A percentile compares a stretch with the other conserved stretches of the same genome.
Conservation (phyloP, 495 filamentous ascomycete species). For the Trichoderma gamsii region DNA sequence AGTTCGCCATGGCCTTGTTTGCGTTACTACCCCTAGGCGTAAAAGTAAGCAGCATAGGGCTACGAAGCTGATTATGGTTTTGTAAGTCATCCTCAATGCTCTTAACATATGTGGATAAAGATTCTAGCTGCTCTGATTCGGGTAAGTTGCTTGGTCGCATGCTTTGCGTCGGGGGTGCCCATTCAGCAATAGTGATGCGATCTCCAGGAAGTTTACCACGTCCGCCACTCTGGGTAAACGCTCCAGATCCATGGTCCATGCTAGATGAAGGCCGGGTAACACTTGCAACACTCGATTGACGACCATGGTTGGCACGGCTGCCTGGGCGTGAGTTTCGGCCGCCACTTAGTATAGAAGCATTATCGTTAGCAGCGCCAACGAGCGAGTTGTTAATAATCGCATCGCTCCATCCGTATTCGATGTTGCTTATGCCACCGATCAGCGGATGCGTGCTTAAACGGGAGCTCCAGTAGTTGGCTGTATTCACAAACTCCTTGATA, state of each 20-base stretch:
- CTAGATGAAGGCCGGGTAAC: slow-evolving; percentile 22
- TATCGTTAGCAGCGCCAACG: slow-evolving; percentile 47
- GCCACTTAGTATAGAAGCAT: slow-evolving; percentile 22
- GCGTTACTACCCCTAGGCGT: slow-evolving; percentile 79
- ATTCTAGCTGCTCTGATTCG: slow-evolving; percentile 75
- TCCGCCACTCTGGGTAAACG: slow-evolving; percentile 27
- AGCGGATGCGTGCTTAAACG: slow-evolving; percentile 88
- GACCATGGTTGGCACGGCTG: slow-evolving; percentile 30
- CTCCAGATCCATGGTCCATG: slow-evolving; percentile 37
- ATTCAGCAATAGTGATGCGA: slow-evolving; percentile 77
- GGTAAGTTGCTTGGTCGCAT: slow-evolving; percentile 72
- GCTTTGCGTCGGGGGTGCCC: slow-evolving; percentile 87
- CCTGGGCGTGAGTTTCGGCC: slow-evolving; percentile 37
- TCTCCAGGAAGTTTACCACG: slow-evolving; percentile 71
- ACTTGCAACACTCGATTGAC: slow-evolving; percentile 12
- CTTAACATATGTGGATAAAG: slow-evolving; percentile 70
- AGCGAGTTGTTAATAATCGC: slow-evolving; percentile 73
- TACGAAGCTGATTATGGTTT: slow-evolving; percentile 78
- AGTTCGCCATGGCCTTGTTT: slow-evolving; percentile 80
- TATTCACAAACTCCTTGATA: slow-evolving; percentile 85
- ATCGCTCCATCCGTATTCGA: slow-evolving; percentile 97
- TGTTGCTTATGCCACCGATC: slow-evolving; percentile 86
- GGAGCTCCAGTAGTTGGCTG: slow-evolving; percentile 97
- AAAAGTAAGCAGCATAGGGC: slow-evolving; percentile 82
- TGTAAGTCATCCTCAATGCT: slow-evolving; percentile 80